Conservation (phyloP, 2,329 filamentous ascomycete species). For the Xylariaceae sp. region DNA sequence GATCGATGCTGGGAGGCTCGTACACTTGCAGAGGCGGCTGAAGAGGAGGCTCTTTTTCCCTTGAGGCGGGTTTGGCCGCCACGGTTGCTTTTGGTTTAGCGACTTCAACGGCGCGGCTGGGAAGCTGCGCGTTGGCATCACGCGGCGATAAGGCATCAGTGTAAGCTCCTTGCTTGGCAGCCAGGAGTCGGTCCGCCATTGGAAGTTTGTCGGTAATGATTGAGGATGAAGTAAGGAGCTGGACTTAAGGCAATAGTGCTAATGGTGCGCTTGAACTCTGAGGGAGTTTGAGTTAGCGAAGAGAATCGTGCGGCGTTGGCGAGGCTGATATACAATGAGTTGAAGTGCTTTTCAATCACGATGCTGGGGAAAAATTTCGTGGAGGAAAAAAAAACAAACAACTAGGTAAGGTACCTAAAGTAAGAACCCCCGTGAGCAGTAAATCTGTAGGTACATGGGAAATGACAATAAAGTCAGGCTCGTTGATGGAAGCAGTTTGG, state of each 20-base stretch:
- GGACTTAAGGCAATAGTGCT: slow-evolving; percentile 6
- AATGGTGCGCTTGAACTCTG: slow-evolving; percentile 9
- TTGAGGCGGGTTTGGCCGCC: slow-evolving; percentile 33
- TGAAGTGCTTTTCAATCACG: not conserved
- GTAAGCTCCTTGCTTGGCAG: slow-evolving; percentile 46
- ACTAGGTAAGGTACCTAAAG: not conserved
- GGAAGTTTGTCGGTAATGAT: slow-evolving; percentile 11
- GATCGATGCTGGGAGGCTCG: slow-evolving; percentile 62
- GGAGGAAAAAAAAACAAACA: slow-evolving; percentile 8
- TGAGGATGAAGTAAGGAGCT: slow-evolving; percentile 7
- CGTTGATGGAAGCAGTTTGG: slow-evolving; percentile 3
- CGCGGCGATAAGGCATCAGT: slow-evolving; percentile 60
- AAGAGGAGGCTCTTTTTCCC: slow-evolving; percentile 61
- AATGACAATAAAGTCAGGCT: slow-evolving; percentile 12
- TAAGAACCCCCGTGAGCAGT: slow-evolving; percentile 5
- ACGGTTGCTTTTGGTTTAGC: slow-evolving; percentile 48
- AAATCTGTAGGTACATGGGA: slow-evolving; percentile 19
- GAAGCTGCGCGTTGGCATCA: slow-evolving; percentile 56
- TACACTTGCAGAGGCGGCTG: slow-evolving; percentile 55
- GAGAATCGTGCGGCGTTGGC: not conserved
- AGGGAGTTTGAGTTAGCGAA: not conserved
- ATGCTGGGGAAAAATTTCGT: not conserved
- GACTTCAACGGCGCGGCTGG: slow-evolving; percentile 34
- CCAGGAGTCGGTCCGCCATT: slow-evolving; percentile 46
- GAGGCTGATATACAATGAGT: not conserved